Conservation (phyloP, 495 filamentous ascomycete genomes). For the Aspergillus baeticus region DNA sequence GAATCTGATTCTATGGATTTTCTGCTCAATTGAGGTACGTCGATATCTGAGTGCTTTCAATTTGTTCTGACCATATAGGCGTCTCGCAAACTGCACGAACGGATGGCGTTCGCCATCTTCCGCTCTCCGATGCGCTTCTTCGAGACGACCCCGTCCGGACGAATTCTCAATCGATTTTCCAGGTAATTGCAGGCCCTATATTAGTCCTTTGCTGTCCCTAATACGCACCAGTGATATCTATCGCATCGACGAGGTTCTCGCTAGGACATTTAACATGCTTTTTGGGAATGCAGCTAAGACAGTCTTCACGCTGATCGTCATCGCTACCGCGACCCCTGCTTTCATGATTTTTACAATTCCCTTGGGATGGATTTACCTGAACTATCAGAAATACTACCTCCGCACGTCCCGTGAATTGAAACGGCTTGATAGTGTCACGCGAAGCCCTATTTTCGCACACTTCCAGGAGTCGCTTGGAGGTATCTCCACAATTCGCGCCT, state of each 20-base stretch:
- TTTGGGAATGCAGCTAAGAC: conserved; percentile 87
- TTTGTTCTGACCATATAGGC: conserved; percentile 42
- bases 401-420: conserved; percentile 95
- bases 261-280: conserved; percentile 88
- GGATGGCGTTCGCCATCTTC: conserved; percentile 98
- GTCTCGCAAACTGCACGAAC: conserved; percentile 92
- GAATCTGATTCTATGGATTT: conserved; percentile 96
- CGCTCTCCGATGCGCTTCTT: conserved; percentile 99
- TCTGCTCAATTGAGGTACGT: conserved; percentile 93
- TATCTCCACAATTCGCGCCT: conserved; percentile 96
- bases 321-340: conserved; percentile 74
- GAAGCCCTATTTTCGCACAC: conserved; percentile 95
- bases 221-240: conserved; percentile 74
- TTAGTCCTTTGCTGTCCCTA: conserved; percentile 5
- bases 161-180: conserved; percentile 95
- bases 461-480: conserved; percentile 97
- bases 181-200: conserved; percentile 49
- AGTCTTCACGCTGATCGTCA: conserved; percentile 81
- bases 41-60: not conserved
- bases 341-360: conserved; percentile 83
- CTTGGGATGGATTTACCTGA: conserved; percentile 77
- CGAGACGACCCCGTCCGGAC: conserved; percentile 95
- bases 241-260: conserved; percentile 91
- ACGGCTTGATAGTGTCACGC: conserved; percentile 89
- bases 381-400: conserved; percentile 96